Evolutionary conservation across 2,329 filamentous ascomycete genomes (phyloP).

Genomic region (Talaromyces sp.): DNA sequence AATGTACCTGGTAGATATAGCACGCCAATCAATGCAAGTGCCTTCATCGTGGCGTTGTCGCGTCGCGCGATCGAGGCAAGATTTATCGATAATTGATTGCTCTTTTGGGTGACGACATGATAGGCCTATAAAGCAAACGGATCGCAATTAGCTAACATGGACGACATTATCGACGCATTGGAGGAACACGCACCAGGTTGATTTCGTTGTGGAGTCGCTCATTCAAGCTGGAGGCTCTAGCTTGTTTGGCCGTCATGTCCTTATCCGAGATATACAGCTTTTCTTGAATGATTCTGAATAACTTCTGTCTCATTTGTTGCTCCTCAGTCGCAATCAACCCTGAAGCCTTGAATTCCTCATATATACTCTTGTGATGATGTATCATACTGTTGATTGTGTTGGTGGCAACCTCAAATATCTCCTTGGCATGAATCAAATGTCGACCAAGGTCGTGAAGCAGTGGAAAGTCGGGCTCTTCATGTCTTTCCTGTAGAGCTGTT

Average conservation of each 20-base stretch:
- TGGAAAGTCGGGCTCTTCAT: constrained; percentile 1
- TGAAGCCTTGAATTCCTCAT: background rate
- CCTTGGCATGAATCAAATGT: constrained; percentile 16
- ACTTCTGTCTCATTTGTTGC: background rate
- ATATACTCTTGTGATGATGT: constrained; percentile 12
- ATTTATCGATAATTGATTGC: constrained; percentile 8
- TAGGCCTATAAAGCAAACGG: background rate
- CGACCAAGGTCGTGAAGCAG: constrained; percentile 12
- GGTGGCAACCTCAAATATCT: constrained; percentile 11
- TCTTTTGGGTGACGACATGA: constrained; percentile 12
- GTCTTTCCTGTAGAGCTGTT: background rate
- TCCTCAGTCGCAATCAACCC: background rate
- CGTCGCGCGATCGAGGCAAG: constrained; percentile 12
- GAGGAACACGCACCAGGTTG: constrained; percentile 5
- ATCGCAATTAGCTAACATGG: background rate
- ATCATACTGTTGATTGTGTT: constrained; percentile 15
- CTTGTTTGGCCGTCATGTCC: constrained; percentile 15
- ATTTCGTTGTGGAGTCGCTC: constrained; percentile 16
- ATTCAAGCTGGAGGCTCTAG: constrained; percentile 4
- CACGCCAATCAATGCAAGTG: constrained; percentile 15
- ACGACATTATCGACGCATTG: background rate
- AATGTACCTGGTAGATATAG: constrained; percentile 17
- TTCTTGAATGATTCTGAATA: constrained; percentile 9
- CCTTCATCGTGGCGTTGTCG: constrained; percentile 17
- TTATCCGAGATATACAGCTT: constrained; percentile 12